phyloP scores from a whole-genome alignment of 768 basidiomycete species.

The Cantharellus cinnabarinus region DNA sequence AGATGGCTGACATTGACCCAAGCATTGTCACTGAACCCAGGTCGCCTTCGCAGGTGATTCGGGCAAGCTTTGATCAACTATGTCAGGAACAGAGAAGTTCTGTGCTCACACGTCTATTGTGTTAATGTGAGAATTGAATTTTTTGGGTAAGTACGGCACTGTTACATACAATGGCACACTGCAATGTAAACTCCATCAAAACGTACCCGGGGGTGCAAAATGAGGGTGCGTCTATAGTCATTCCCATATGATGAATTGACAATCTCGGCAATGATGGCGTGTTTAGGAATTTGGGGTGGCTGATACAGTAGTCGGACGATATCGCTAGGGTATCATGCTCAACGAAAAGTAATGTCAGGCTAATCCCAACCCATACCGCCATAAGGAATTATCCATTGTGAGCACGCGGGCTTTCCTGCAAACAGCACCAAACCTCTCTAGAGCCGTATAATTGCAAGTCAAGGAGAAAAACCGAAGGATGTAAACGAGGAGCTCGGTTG shows the following conservation, averaged over 20 bases:
- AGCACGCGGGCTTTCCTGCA: slow-evolving; percentile 57
- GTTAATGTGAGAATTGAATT: too few species aligned
- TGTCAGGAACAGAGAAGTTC: neutral
- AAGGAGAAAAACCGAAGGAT: slow-evolving; percentile 35
- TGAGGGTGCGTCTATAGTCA: slow-evolving; percentile 56
- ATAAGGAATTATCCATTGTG: slow-evolving; percentile 46
- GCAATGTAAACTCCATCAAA: slow-evolving; percentile 83
- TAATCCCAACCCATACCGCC: slow-evolving; percentile 34
- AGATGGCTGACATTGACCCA: slow-evolving; percentile 79
- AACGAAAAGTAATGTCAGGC: neutral
- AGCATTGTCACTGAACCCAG: slow-evolving; percentile 58
- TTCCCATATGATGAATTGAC: slow-evolving; percentile 27
- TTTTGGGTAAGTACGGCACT: too few species aligned
- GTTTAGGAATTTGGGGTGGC: slow-evolving; percentile 48
- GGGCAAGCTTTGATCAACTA: neutral
- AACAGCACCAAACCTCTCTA: slow-evolving; percentile 62
- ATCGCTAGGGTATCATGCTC: slow-evolving; percentile 22
- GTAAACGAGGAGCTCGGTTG: slow-evolving; percentile 53
- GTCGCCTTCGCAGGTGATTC: slow-evolving; percentile 27
- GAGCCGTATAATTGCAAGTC: slow-evolving; percentile 28
- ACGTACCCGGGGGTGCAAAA: slow-evolving; percentile 71
- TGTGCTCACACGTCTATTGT: too few species aligned
- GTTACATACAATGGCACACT: slow-evolving; percentile 47
- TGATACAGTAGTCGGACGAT: slow-evolving; percentile 47
- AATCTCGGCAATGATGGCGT: slow-evolving; percentile 29